Base-by-base conservation (phyloP, 257 asterid species). In the Solanum corneliomulleri region DNA sequence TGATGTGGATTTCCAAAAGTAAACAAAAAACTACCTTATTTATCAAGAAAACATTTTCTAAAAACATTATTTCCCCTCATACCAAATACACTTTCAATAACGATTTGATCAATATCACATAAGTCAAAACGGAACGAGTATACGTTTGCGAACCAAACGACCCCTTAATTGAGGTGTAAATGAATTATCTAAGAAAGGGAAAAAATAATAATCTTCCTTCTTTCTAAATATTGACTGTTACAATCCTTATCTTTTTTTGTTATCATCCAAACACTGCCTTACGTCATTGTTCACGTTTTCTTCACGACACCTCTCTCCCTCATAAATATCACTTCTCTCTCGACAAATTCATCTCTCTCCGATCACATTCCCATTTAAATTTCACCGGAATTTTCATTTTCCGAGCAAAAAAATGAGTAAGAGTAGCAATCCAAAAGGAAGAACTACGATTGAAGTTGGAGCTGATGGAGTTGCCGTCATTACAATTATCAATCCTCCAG, bases 401-500 rank as follows among this genome's bases (percentile, higher is more conserved):
- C 64, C 33, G n/a, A 45, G 12, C 25, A 2, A 9, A 78, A 80
- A 75, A 75, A 75, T 39, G 52, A 21, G 5, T 12, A 47, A 12
- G 16, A 20, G 18, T 80, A 47, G 27, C 27, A 80, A 80, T 80
- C 42, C 93, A 3, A 94, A 86, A 83, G 99, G 99, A 89, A 93
- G 97, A 87, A 95, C 99, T 76, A 89, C 94, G 21, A 91, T 96
- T 60, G 99, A 97, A 75, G 98, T 97, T n/a, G 99, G 99, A 91
- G 91, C 93, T 89, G 99, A 96, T 90, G 99, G 99, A 82, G 98
- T 97, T 68, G 99, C 93, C 78, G 87, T 97, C 91, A 91, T 97
- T 92, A 96, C 98, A 89, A 92, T 97, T 93, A 90, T 96, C 89
- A 97, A 97, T 89, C 99, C 99, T 60, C 99, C 99, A 39, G 99